Conservation (phyloP, 352 stramenopile species). For the Globisporangium acanthophoron region DNA sequence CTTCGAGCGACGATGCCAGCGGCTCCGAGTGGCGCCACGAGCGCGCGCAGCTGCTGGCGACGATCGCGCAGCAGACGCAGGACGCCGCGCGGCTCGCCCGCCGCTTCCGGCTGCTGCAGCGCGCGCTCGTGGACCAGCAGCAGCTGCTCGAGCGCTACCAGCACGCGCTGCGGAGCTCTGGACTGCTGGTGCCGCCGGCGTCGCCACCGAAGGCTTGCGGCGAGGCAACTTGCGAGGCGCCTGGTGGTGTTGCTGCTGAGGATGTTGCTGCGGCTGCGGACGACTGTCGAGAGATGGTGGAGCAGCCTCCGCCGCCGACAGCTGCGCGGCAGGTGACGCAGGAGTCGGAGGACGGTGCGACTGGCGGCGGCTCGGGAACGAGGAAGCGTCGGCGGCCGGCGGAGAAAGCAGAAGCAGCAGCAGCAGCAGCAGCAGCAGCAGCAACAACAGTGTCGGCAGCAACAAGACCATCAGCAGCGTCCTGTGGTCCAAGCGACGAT, state of each 20-base stretch:
- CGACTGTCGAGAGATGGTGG: neutral
- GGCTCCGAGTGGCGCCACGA: neutral
- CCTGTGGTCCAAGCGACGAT: too few relatives aligned
- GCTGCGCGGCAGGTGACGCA: neutral
- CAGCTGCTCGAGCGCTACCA: constrained; percentile 55
- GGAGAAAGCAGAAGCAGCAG: neutral
- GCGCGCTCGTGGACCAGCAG: constrained; percentile 23
- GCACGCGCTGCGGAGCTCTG: constrained; percentile 19
- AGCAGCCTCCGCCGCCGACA: neutral
- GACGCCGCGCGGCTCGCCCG: neutral
- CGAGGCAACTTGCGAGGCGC: neutral
- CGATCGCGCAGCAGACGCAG: neutral
- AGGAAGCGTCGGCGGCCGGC: neutral
- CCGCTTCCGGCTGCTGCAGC: constrained; percentile 18
- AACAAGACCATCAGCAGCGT: neutral
- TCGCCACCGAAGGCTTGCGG: neutral
- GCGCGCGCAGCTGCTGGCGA: neutral
- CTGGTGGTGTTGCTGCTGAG: neutral
- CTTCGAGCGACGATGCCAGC: neutral
- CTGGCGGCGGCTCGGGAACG: neutral
- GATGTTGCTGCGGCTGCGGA: neutral
- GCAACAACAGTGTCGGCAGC: neutral
- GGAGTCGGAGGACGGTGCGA: neutral
- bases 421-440: neutral
- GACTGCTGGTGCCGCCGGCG: neutral